Base-by-base conservation (phyloP, 805 yeast genomes). In the Kazachstania psychrophila region DNA sequence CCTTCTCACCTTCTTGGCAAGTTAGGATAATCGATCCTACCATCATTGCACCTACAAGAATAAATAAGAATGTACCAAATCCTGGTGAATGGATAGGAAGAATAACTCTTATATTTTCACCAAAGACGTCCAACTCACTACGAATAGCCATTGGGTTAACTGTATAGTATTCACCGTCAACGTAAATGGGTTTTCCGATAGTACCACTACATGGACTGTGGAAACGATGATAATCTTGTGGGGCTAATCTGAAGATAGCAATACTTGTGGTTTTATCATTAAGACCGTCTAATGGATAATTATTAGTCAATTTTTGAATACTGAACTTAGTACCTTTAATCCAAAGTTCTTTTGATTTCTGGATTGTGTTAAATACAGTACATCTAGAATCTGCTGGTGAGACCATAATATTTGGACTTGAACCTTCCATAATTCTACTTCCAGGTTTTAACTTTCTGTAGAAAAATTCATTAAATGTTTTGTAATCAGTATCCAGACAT, bases 1-100 rank as follows among this genome's bases (percentile, higher is more conserved):
- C 67, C 0, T 36, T 26, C 30, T 75, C 75, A 2, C 85, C 86
- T 31, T 69, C 72, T 36, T 70, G 54, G 12, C 77, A 79, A 0
- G 89, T 78, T 20, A 89, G 57, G 0, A 86, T 71, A 2, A 80
- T 87, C 2, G 95, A 80, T 0, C 97, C 97, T 2, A 89, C 98
- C 96, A 89, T 87, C 97, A 92, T 89, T 0, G 98, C 98, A 24
- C 98, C 98, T 4, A 89, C 85, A 5, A 92, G 77, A 16, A 86
- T 73, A 61, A 84, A 69, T 43, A 82, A 64, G 14, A 89, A 81
- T 0, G 72, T 68, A 0, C 96, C 96, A 56, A 85, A 88, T n/a
- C 71, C 64, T 23, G 70, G 66, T 1, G 95, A 75, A 22, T 81
- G 74, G 15, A 89, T 77, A 0, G 95, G 87, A 2, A 88, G 68